These are phyloP conservation scores for Hirschioporus abietinus DNA, from an alignment of 768 basidiomycete species.

Conservation along the genomic window DNA sequence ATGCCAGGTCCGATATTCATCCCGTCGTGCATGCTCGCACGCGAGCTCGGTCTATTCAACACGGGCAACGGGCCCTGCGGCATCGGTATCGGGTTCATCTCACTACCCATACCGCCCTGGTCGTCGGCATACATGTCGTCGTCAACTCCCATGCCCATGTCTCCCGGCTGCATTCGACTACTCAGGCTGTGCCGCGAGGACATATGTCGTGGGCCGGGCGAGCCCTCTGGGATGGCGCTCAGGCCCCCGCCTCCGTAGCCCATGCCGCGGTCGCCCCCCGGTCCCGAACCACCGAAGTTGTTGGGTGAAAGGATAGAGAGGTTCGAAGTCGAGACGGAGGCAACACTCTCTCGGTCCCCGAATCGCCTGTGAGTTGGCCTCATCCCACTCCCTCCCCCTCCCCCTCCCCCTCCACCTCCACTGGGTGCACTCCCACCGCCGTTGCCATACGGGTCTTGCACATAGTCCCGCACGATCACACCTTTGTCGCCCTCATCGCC, in stretches of 20 bases:
- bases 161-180: not conserved
- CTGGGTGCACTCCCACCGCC: not conserved
- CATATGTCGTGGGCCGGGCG: not conserved
- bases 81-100: not conserved
- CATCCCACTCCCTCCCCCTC: not conserved
- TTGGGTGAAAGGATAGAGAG: not conserved
- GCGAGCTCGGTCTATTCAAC: not conserved
- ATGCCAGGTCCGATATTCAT: not conserved
- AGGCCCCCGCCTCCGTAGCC: not conserved
- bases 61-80: not conserved
- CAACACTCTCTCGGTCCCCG: not conserved
- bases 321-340: not conserved
- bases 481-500: not conserved
- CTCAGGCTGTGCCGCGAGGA: not conserved
- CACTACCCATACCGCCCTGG: not conserved
- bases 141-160: slow-evolving; percentile 1
- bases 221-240: not conserved
- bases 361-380: not conserved
- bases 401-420: not conserved
- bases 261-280: not conserved
- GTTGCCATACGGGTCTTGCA: not conserved
- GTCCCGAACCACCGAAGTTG: not conserved
- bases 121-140: not conserved
- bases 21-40: not conserved
- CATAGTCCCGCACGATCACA: not conserved